Evolutionary conservation across 164 flowering plant genomes (phyloP).

Genomic region (Stephania yunnanensis): DNA sequence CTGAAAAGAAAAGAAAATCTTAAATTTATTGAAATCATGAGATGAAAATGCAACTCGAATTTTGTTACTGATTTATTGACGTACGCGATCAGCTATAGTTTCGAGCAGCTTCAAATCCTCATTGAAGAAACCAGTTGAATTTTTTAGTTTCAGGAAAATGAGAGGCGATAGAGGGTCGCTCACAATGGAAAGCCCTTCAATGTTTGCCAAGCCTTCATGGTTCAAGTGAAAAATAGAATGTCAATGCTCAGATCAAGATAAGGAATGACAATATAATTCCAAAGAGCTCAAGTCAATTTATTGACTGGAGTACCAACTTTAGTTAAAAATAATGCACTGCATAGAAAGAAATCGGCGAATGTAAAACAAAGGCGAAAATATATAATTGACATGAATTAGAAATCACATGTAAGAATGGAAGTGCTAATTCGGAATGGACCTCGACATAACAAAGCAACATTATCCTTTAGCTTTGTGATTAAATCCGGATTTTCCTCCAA

Average conservation of each 20-base stretch:
- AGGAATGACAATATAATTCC: background rate
- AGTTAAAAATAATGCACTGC: background rate
- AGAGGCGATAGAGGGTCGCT: constrained; percentile 79
- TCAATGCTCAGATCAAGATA: background rate
- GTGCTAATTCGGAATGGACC: constrained; percentile 38
- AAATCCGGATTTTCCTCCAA: constrained; percentile 31
- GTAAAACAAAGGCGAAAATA: background rate
- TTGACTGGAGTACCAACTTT: background rate
- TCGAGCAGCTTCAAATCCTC: constrained; percentile 61
- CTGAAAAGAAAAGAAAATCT: constrained; percentile 32
- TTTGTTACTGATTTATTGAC: constrained; percentile 8
- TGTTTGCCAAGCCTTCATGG: constrained; percentile 56
- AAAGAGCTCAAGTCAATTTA: too few relatives aligned
- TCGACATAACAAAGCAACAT: constrained; percentile 56
- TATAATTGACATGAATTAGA: background rate
- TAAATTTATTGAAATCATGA: background rate
- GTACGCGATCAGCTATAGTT: constrained; percentile 62
- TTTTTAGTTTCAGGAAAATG: constrained; percentile 56
- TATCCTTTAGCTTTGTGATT: constrained; percentile 31
- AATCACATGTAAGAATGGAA: background rate
- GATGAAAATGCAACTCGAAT: background rate
- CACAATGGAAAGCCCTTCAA: constrained; percentile 52
- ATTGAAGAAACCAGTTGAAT: constrained; percentile 56
- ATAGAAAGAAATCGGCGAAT: background rate
- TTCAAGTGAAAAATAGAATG: background rate